Evolutionary conservation across 495 filamentous ascomycete genomes (phyloP), one percentile per base, ranked within the genome.

Genomic region (Hypoxylon lienhwacheense): DNA sequence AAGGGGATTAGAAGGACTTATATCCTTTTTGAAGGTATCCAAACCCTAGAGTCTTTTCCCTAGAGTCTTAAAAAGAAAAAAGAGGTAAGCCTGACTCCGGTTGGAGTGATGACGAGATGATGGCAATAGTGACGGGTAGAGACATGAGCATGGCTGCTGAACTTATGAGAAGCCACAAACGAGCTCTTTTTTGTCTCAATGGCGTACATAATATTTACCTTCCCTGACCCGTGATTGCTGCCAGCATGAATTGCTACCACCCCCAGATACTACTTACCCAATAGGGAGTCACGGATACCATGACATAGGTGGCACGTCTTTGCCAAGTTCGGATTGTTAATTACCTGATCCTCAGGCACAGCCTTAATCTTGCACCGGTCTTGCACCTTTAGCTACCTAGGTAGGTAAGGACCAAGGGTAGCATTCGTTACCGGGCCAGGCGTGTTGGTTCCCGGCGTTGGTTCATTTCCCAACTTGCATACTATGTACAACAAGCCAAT

Each of bases 211-310:
- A 40, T 47, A 47, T 37, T 58, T 42, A 47, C 55, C 11, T 35
- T 47, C 20, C 28, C 14, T 45, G 26, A 34, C 36, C 44, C 33
- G 36, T 26, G 29, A 34, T 48, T 43, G 35, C 33, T 59, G 47
- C 57, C 48, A 48, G 47, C 37, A 1, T 25, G 11, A 0, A 14
- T 14, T 20, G 12, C 15, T 45, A 26, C 16, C 24, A 60, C 35
- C 19, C 34, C 47, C 46, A 57, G 47, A 52, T 57, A 36, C 47
- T 50, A 47, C 61, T 61, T 61, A 35, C 48, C 61, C 61, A 64
- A 64, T 64, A 51, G 28, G 55, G 49, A 47, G 19, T 15, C 32
- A 47, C 10, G 42, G 55, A 34, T 46, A 26, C 28, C 15, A 12
- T 17, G 34, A 47, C 39, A 19, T 19, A 48, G 55, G 42, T 48